Evolutionary conservation across 176 grass and related monocot species (phyloP).

Genomic region (Saccharum officinarum): DNA sequence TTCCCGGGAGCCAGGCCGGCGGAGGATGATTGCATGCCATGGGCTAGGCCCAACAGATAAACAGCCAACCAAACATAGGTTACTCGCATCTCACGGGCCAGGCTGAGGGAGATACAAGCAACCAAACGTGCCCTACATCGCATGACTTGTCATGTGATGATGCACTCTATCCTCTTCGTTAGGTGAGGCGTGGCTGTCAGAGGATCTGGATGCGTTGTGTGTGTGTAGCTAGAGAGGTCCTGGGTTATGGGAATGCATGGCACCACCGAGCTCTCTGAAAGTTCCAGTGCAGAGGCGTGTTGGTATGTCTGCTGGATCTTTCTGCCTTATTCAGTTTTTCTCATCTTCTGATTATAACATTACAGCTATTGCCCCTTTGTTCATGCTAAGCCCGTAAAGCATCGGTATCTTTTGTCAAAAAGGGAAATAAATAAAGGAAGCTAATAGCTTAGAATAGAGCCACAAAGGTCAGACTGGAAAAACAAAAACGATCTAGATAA

Average conservation of each 20-base stretch:
- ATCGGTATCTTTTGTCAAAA: neutral
- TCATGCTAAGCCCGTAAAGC: neutral
- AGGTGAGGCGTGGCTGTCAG: constrained; percentile 23
- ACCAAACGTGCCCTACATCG: too few relatives aligned
- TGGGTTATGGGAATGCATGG: constrained; percentile 18
- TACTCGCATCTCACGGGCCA: too few relatives aligned
- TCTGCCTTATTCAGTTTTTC: neutral
- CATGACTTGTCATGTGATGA: constrained; percentile 47
- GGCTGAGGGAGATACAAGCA: too few relatives aligned
- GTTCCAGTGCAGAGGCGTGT: constrained; percentile 12
- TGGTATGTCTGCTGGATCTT: neutral
- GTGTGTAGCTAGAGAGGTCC: constrained; percentile 33
- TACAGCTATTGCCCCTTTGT: neutral
- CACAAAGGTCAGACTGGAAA: neutral
- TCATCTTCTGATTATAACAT: neutral
- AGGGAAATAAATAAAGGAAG: neutral
- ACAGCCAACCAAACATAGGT: too few relatives aligned
- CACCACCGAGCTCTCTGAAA: neutral
- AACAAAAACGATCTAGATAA: neutral
- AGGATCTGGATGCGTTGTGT: constrained; percentile 29
- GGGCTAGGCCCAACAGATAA: too few relatives aligned
- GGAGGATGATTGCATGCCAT: too few relatives aligned
- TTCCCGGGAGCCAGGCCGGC: too few relatives aligned
- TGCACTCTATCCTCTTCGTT: constrained; percentile 25
- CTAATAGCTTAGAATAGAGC: neutral